Evolutionary conservation across 306 rosid genomes (phyloP).

Genomic region (Prunus armeniaca): DNA sequence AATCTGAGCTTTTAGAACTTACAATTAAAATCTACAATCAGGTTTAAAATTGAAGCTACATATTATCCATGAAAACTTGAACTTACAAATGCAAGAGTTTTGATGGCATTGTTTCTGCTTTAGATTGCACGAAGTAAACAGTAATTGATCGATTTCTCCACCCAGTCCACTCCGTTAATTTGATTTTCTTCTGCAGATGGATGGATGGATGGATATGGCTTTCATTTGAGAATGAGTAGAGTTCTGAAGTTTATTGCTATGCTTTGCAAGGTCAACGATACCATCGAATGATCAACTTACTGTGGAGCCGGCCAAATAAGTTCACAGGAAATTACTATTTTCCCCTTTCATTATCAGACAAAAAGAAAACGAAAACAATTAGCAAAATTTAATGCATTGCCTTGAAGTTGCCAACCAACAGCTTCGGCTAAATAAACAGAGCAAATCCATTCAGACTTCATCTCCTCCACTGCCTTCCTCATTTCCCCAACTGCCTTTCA

Average conservation of each 20-base stretch:
- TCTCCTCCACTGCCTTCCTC: no score
- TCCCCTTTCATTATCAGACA: no score
- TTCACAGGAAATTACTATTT: no score
- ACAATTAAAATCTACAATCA: not conserved
- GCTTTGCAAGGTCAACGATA: not conserved
- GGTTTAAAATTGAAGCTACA: not conserved
- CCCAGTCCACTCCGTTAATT: no score
- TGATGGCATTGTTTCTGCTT: not conserved
- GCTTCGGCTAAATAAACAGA: no score
- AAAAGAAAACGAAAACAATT: no score
- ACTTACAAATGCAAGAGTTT: not conserved
- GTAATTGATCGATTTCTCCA: no score
- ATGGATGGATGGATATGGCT: no score
- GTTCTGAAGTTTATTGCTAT: not conserved
- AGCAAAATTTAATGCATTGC: not conserved
- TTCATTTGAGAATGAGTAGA: not conserved
- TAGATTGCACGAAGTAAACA: no score
- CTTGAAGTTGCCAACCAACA: not conserved
- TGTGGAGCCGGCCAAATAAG: not conserved
- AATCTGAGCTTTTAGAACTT: not conserved
- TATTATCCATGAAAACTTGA: not conserved
- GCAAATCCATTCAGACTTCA: no score
- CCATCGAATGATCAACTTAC: not conserved
- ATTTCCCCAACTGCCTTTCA: no score
- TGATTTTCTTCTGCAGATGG: no score